Base-by-base conservation (phyloP, 1,139 yeast genomes). In the Pichia sp. region DNA sequence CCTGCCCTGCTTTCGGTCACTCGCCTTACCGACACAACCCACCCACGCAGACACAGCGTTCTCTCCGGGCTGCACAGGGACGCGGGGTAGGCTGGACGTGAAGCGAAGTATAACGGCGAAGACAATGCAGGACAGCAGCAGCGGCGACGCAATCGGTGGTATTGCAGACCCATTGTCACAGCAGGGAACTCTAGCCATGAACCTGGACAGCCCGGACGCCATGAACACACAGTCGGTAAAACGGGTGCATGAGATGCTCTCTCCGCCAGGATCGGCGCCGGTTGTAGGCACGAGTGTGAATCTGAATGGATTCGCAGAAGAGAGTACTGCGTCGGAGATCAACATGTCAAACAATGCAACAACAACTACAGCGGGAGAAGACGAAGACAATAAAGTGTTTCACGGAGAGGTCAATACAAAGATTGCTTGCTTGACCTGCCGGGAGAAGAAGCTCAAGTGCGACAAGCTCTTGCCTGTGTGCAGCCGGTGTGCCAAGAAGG, bases 391-490 rank as follows among this genome's bases (percentile, higher is more conserved):
- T 3, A 10, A 36, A 4, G 41, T 33, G 2, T 51, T 57, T 16
- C 24, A 55, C 46, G 58, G 55, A 2, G 38, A 31, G 1, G 49
- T 56, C 7, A 62, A 61, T 17, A 63, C 55, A 8, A 64, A 64
- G 50, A 59, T 66, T 24, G 71, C 71, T 2, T 67, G 71, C 51
- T 47, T 62, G 3, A 36, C 53, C 16, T 67, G 71, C 44, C 59
- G 71, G 7, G 58, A 56, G 12, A 63, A 60, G 52, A 66, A 67
- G 52, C 56, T 66, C 5, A 65, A 62, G 53, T 67, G 71, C 51
- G 69, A 66, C 42, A 67, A 63, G 51, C 17, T 34, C 7, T 33
- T 47, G 14, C 71, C 71, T 0, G 31, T 27, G 6, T 67, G 71
- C 48, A 17, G 60, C 2, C 58, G 67, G 38, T 67, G 71, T 50